Conservation (phyloP, 2,329 filamentous ascomycete species). For the Colletotrichum chlorophyti region DNA sequence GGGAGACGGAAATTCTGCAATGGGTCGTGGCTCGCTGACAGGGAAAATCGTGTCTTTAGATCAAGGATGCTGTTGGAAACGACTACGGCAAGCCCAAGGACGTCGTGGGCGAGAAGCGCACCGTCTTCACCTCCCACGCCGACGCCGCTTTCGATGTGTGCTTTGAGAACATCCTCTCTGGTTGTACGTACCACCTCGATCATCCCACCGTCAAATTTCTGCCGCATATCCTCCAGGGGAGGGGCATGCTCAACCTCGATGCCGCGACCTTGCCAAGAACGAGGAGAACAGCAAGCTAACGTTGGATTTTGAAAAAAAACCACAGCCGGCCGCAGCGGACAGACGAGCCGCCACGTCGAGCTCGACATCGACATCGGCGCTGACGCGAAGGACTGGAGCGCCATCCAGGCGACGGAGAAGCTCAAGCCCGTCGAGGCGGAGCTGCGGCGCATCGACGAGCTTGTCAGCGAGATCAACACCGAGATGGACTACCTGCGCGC, state of each 20-base stretch:
- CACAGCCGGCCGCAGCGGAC: conserved; percentile 45
- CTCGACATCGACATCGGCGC: conserved; percentile 96
- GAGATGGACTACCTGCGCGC: conserved; percentile 96
- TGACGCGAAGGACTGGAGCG: conserved; percentile 97
- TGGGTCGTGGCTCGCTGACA: conserved; percentile 21
- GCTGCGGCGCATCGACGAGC: conserved; percentile 89
- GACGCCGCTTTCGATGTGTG: conserved; percentile 96
- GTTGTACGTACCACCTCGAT: conserved; percentile 64
- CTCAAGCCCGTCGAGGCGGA: conserved; percentile 97
- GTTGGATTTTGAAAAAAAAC: conserved; percentile 26
- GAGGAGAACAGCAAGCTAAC: conserved; percentile 26
- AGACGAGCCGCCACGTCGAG: conserved; percentile 76
- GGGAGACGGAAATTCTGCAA: too few relatives aligned
- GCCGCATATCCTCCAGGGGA: too few relatives aligned
- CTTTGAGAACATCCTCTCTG: conserved; percentile 83
- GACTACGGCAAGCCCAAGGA: conserved; percentile 94
- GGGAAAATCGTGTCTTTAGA: conserved; percentile 59
- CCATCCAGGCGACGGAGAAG: conserved; percentile 95
- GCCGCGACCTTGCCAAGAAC: too few relatives aligned
- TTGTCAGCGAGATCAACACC: conserved; percentile 83
- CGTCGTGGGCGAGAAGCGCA: conserved; percentile 88
- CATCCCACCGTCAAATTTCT: too few relatives aligned
- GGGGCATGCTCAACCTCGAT: too few relatives aligned
- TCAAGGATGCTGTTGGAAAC: conserved; percentile 93
- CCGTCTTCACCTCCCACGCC: conserved; percentile 90